These are phyloP conservation scores for Schoenoplectus tabernaemontani DNA, from an alignment of 202 grass and related monocot species.

Conservation along the genomic window DNA sequence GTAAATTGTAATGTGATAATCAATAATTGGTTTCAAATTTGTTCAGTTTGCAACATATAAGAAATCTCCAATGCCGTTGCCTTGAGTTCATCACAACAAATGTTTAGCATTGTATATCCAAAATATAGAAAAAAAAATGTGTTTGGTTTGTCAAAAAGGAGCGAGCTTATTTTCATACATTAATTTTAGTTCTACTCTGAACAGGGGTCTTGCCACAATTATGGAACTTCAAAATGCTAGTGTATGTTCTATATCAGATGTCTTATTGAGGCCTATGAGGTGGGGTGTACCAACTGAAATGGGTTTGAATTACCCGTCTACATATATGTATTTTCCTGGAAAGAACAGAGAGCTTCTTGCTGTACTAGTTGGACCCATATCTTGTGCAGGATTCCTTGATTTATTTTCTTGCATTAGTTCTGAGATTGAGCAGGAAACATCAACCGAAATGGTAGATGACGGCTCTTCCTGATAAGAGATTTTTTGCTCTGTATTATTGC, in stretches of 20 bases:
- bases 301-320: constrained; percentile 47
- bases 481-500: constrained; percentile 11
- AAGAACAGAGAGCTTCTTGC: constrained; percentile 52
- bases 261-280: constrained; percentile 59
- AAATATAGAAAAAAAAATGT: not conserved
- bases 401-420: constrained; percentile 51
- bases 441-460: constrained; percentile 23
- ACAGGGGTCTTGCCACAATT: constrained; percentile 57
- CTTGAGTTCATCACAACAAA: not conserved
- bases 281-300: constrained; percentile 65
- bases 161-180: not conserved
- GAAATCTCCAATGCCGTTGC: no score
- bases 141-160: not conserved
- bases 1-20: not conserved
- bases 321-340: constrained; percentile 59
- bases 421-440: constrained; percentile 29
- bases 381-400: constrained; percentile 52
- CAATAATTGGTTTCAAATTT: not conserved
- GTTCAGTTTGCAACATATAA: no score
- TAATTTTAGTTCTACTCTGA: not conserved
- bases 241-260: constrained; percentile 59
- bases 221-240: constrained; percentile 48
- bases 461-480: constrained; percentile 64
- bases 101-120: not conserved
- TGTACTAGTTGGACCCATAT: constrained; percentile 52